Evolutionary conservation across 2,329 filamentous ascomycete genomes (phyloP), one percentile per base, ranked within the genome.

Genomic region (Neonectria ditissima): DNA sequence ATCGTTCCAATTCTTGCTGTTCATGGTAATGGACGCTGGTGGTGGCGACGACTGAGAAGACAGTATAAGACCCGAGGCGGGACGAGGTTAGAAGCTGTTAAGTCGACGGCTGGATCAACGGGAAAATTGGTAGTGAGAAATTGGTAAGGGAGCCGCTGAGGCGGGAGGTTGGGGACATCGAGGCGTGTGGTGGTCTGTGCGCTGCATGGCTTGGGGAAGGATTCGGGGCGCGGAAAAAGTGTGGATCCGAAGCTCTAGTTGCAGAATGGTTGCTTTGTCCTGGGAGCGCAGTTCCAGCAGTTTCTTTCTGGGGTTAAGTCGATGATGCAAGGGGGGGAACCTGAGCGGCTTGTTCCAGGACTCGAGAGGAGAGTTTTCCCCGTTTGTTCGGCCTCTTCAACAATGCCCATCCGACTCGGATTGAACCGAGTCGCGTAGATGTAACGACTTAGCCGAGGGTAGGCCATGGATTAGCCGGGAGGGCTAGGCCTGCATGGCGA

Each of bases 1-100:
- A 70, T 88, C 86, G 71, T 84, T 86, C 86, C 86, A 88, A 74
- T 86, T 87, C 78, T 87, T 88, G 76, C 81, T 86, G 78, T 86
- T 87, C 73, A 78, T 82, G 70, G 67, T 67, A 69, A 65, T 41
- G 30, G 30, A 54, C 18, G 55, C 56, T 32, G 57, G 55, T 63
- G 63, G 57, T 37, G 60, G 55, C 26, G 66, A 55, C 56, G 63
- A 60, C 62, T 56, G 66, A 69, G 63, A 62, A 60, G 56, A 71
- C 59, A 18, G 59, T 54, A 32, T 48, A 52, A 65, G 47, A 55
- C 47, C 41, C 56, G 34, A 55, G 48, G 48, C 59, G 65, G 53
- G 63, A 55, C 59, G 68, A 67, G 65, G 73, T 72, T 68, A 65
- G 65, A 69, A 63, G 70, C 67, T 80, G 79, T 79, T 81, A 80